These are phyloP conservation scores for Xylaria polymorpha DNA, from an alignment of 2,329 filamentous ascomycete species.

Conservation along the genomic window DNA sequence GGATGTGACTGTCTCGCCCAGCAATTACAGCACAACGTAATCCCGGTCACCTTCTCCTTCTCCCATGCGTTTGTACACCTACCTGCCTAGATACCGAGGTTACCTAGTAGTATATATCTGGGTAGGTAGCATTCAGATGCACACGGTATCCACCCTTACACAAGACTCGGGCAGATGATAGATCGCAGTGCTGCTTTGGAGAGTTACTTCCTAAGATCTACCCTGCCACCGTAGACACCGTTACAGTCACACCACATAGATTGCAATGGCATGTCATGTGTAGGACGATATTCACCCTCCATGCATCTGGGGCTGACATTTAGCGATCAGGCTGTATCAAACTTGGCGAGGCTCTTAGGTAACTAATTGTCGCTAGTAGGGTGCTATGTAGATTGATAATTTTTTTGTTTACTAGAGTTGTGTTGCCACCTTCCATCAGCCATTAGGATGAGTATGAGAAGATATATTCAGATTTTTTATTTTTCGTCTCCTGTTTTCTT, in stretches of 20 bases:
- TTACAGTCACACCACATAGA: background rate
- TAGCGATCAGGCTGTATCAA: conserved; percentile 16
- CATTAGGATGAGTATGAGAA: background rate
- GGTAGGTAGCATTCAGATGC: background rate
- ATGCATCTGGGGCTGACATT: background rate
- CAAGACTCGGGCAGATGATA: background rate
- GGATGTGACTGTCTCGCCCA: background rate
- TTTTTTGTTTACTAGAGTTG: background rate
- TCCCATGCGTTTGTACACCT: background rate
- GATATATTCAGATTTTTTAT: too few species aligned
- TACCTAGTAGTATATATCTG: background rate
- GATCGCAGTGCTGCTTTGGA: background rate
- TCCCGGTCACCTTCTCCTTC: background rate
- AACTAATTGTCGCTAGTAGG: background rate
- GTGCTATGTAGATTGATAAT: background rate
- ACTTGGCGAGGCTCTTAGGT: background rate
- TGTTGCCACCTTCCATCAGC: too few species aligned
- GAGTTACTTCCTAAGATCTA: background rate
- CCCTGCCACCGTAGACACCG: background rate
- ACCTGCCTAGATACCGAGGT: background rate
- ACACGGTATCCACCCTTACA: background rate
- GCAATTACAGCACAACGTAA: conserved; percentile 5
- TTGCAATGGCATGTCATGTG: background rate
- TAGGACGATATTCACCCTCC: background rate
- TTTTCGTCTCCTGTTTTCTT: background rate